Base-by-base conservation (phyloP, 192 early-diverging fungal species). In the Entomortierella lignicola region DNA sequence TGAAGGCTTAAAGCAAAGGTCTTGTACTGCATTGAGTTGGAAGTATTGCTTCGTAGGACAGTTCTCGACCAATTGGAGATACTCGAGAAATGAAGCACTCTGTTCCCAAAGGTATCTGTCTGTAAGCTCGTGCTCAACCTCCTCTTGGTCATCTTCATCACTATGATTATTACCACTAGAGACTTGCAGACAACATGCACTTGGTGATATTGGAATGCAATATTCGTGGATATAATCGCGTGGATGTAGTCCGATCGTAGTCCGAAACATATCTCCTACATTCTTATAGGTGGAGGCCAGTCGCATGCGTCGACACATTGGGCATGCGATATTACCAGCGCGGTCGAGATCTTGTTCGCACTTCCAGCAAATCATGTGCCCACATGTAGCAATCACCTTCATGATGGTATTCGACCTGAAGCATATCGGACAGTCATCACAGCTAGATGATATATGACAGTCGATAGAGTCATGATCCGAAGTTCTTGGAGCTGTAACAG, bases 101-200 rank as follows among this genome's bases (percentile, higher is more conserved):
- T 54, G 47, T 20, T 69, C 66, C 74, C 74, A 79, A 5, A 67
- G 47, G 26, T 79, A 79, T 39, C 74, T 55, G 27, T 79, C 74
- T 17, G 74, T 34, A 20, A 79, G 21, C 23, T 64, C 66, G 18
- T 60, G 61, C 25, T 77, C 73, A 13, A 69, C 18, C 17, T 54
- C 54, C 4, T 63, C 71, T 13, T 65, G 32, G 11, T 42, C 31
- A 39, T 53, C 12, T 21, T 57, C 66, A 25, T 43, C 26, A 43
- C 10, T 17, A 29, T 17, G 42, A 31, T 32, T 10, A 4, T 12
- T 12, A 26, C 44, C 42, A 43, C 4, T 26, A 21, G 25, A 12
- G 39, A 27, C 25, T 5, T 23, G 25, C 7, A 18, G 2, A 32
- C 29, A 31, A 34, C 2, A 11, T 62, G 25, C 0, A 20, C 1